Base-by-base conservation (phyloP, 2,329 filamentous ascomycete genomes). In the Ascosphaera pollenicola region DNA sequence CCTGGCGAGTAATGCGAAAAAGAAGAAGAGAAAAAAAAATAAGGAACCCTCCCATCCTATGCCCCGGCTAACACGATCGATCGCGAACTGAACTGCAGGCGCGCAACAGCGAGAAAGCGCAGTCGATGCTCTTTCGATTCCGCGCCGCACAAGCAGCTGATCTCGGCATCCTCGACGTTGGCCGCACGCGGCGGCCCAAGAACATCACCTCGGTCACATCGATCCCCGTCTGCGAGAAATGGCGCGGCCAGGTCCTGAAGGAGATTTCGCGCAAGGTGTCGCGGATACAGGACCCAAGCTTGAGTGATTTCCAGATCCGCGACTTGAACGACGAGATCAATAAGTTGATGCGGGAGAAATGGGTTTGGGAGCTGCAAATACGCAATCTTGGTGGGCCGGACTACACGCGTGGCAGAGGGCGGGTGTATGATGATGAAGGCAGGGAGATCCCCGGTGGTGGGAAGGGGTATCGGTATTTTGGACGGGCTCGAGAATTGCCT, bases 121-220 rank as follows among this genome's bases (percentile, higher is more conserved):
- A 98, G 67, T 94, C 85, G 37, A 98, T 98, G 87, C 87, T 98
- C 60, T 98, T 94, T 66, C 87, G 89, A 68, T 98, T 98, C 68
- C 83, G 89, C 58, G 89, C 92, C 54, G 81, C 87, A 51, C 89
- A 95, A 71, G 87, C 87, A 47, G 83, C 84, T 46, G 85, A 94
- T 62, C 71, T 94, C 37, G 87, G 87, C 54, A 94, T 95, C 59
- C 81, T 98, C 61, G 87, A 95, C 65, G 79, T 79, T 19, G 80
- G 83, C 42, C 81, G 85, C 44, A 78, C 83, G 7, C 81, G 85
- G 8, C 83, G 89, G 2, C 89, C 89, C 39, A 91, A 87, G 60
- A 71, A 78, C 46, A 94, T 95, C 57, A 91, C 83, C 36, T 75
- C 83, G 49, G 75, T 94, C 48, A 76, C 78, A 46, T 70, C 74